Base-by-base conservation (phyloP, 2,329 filamentous ascomycete species). In the Neobulgaria alba region DNA sequence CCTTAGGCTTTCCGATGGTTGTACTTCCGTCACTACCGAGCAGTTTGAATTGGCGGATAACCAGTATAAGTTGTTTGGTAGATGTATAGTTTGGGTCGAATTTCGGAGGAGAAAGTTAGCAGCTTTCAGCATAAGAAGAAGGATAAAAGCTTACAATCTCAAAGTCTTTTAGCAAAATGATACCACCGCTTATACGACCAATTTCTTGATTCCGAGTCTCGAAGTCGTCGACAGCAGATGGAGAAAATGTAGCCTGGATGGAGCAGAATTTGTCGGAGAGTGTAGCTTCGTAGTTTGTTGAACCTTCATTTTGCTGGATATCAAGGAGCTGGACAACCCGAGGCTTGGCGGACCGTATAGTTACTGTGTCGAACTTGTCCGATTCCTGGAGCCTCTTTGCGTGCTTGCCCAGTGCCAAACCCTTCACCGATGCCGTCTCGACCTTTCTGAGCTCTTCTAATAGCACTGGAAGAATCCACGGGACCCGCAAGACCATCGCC, bases 1-100 rank as follows among this genome's bases (percentile, higher is more conserved):
- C 29, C 2, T 14, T 33, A 8, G 57, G 57, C 8, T 36, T 46
- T 4, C 58, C 58, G 48, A 59, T 57, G 3, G 44, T 36, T 3
- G 43, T 41, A 2, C 51, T 49, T 31, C 53, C 54, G 33, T 57
- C 54, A 30, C 52, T 51, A 3, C 58, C 59, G 32, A 49, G 23
- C 16, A 48, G 20, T n/a, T 49, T 47, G 37, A 58, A 57, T 4
- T 50, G 36, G 20, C 42, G 34, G 10, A 60, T 47, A 16, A 46
- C 46, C 4, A 35, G 14, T 3, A 10, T 35, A 7, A 26, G 12
- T 26, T 26, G 23, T 7, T 26, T 12, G 7, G 23, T 26, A 7
- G 23, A 12, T 12, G 23, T 26, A 26, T 7, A 7, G 12, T 26
- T 26, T 7, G 23, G 23, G 12, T 26, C 12, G 23, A 26, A 26